Evolutionary conservation across 2,329 filamentous ascomycete species (phyloP).

Genomic region (Triangularia verruculosa): DNA sequence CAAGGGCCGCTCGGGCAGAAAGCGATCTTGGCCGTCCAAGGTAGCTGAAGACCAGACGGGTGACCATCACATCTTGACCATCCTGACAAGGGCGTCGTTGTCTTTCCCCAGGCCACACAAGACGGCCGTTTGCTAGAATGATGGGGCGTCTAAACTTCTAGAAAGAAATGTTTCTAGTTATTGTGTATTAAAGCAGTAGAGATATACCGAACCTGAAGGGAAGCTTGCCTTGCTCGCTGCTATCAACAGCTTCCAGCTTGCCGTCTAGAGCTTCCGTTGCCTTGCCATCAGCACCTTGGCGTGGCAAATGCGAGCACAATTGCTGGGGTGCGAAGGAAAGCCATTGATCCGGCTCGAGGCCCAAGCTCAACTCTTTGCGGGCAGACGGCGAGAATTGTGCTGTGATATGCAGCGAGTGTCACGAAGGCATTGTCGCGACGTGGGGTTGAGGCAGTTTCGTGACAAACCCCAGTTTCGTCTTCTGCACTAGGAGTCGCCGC

Average conservation of each 20-base stretch:
- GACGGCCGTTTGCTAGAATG: not conserved
- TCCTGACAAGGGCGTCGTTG: not conserved
- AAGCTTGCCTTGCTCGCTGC: not conserved
- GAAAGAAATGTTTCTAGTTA: not conserved
- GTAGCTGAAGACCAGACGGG: not conserved
- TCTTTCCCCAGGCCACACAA: not conserved
- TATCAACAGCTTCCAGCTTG: not conserved
- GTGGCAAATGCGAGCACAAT: not conserved
- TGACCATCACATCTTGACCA: not conserved
- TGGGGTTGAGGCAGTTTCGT: constrained; percentile 37
- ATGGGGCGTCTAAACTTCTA: not conserved
- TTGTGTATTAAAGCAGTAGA: not conserved
- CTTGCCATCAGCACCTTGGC: not conserved
- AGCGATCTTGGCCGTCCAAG: constrained; percentile 6
- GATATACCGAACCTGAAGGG: not conserved
- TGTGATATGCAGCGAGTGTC: not conserved
- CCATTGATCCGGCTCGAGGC: constrained; percentile 29
- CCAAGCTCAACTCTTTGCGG: constrained; percentile 11
- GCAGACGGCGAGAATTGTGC: not conserved
- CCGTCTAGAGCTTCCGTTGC: not conserved
- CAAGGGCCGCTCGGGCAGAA: not conserved
- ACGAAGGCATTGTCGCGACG: constrained; percentile 31
- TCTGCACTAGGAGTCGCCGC: constrained; percentile 11
- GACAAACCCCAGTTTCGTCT: constrained; percentile 35
- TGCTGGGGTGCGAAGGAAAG: constrained; percentile 27